These are phyloP conservation scores for Hippophae gyantsensis DNA, from an alignment of 306 rosid species.

Conservation along the genomic window DNA sequence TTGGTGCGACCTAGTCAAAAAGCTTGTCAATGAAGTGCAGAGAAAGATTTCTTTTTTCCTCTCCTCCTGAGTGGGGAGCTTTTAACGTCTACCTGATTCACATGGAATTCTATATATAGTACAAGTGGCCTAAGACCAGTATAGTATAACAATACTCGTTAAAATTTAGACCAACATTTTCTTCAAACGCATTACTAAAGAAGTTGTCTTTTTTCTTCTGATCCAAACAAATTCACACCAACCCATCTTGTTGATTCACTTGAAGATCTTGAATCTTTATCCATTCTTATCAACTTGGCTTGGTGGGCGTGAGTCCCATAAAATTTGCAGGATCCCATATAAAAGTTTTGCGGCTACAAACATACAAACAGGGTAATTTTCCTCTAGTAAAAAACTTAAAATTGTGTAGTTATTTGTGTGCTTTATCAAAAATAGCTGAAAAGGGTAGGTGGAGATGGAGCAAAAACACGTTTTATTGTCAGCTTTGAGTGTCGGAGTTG, in stretches of 20 bases:
- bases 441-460: slow-evolving; percentile 42
- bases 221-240: slow-evolving; percentile 15
- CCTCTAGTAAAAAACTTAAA: not conserved
- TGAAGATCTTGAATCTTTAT: slow-evolving; percentile 15
- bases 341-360: not conserved
- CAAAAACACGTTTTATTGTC: slow-evolving; percentile 86
- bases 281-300: not conserved
- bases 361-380: not conserved
- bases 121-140: slow-evolving; percentile 17
- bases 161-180: slow-evolving; percentile 33
- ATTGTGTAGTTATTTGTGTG: not conserved
- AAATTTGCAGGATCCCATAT: slow-evolving; percentile 14
- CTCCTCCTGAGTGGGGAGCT: slow-evolving; percentile 13
- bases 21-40: not conserved
- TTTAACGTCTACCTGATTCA: slow-evolving; percentile 39
- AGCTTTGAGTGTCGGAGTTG: slow-evolving; percentile 94
- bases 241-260: slow-evolving; percentile 20
- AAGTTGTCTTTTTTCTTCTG: slow-evolving; percentile 5
- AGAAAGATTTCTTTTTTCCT: not conserved
- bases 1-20: slow-evolving; percentile 1
- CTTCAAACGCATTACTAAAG: slow-evolving; percentile 14
- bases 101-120: slow-evolving; percentile 48
- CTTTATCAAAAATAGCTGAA: too few relatives aligned
- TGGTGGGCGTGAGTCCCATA: slow-evolving; percentile 6
- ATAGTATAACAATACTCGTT: slow-evolving; percentile 29